phyloP scores from a whole-genome alignment of 2,329 filamentous ascomycete species.

The Fusarium miscanthi region DNA sequence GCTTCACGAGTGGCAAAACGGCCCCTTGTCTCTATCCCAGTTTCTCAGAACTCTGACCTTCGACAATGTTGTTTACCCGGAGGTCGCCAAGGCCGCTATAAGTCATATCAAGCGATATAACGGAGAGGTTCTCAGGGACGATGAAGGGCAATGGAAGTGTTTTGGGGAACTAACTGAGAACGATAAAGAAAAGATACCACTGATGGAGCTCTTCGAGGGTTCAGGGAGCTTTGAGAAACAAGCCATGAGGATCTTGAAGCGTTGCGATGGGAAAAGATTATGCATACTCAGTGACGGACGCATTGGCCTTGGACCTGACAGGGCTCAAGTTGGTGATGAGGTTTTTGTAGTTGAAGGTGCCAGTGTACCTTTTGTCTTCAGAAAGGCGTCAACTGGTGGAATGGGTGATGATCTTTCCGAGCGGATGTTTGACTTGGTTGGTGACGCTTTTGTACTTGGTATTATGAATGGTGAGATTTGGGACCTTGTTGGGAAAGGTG shows the following conservation, averaged over 20 bases:
- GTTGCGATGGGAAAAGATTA: not conserved
- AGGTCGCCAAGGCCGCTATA: not conserved
- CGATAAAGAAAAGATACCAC: not conserved
- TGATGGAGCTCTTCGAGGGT: not conserved
- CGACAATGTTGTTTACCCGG: not conserved
- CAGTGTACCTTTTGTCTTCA: not conserved
- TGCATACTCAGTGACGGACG: rapidly evolving
- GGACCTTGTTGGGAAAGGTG: not conserved
- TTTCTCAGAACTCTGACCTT: not conserved
- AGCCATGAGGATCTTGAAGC: not conserved
- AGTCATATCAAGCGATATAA: not conserved
- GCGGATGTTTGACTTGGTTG: not conserved
- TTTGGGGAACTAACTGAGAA: not conserved
- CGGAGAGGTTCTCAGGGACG: not conserved
- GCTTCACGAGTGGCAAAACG: rapidly evolving
- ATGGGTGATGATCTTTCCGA: rapidly evolving
- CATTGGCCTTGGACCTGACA: not conserved
- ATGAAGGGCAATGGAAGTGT: not conserved
- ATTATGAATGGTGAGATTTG: not conserved
- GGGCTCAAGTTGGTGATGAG: not conserved
- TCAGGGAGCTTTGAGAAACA: not conserved
- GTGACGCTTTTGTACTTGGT: not conserved
- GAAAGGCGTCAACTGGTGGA: rapidly evolving
- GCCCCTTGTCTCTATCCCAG: not conserved
- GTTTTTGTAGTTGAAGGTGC: not conserved